Base-by-base conservation (phyloP, 768 basidiomycete genomes). In the Serendipita sp. region DNA sequence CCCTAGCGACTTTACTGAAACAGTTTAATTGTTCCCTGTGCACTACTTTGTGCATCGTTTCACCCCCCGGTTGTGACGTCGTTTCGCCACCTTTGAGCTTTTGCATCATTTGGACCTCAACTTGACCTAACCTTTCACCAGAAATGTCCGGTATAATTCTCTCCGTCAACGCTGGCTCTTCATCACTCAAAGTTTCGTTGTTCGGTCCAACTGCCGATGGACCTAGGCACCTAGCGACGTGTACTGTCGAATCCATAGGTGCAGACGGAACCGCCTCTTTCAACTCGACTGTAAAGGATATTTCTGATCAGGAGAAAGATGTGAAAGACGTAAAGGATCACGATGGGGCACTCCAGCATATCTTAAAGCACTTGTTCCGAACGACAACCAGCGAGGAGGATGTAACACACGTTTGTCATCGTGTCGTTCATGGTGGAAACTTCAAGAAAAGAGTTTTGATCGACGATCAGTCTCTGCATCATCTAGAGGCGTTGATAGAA, bases 351-450 rank as follows among this genome's bases (percentile, higher is more conserved):
- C 87, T 88, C 69, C 69, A 73, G 13, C 77, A 82, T 68, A 86
- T 88, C 71, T 73, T 88, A 18, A 70, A 77, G 23, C 72, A 73
- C 64, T 73, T 86, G 36, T 62, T 66, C 66, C n/a, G 36, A 43
- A 43, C 66, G 64, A 2, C 69, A 76, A 64, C 60, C 70, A 3
- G 76, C 64, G 68, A 69, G 3, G 69, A 70, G 18, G 67, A 76
- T 3, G 80, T 90, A 66, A 72, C 70, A 3, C 75, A 82, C 65
- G 75, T 87, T n/a, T 85, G 85, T 67, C 87, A 88, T 70, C 81
- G 84, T 43, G 85, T 93, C 46, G 93, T 96, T 1, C 93, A 95
- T 68, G 93, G 93, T 2, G 92, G 91, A 2, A 81, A 84, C 50
- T 88, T 86, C 68, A 75, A 75, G n/a, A 77, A 82, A 33, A 87